These are phyloP conservation scores for Cronartium quercuum DNA, from an alignment of 1,284 basidiomycete genomes.

Conservation along the genomic window DNA sequence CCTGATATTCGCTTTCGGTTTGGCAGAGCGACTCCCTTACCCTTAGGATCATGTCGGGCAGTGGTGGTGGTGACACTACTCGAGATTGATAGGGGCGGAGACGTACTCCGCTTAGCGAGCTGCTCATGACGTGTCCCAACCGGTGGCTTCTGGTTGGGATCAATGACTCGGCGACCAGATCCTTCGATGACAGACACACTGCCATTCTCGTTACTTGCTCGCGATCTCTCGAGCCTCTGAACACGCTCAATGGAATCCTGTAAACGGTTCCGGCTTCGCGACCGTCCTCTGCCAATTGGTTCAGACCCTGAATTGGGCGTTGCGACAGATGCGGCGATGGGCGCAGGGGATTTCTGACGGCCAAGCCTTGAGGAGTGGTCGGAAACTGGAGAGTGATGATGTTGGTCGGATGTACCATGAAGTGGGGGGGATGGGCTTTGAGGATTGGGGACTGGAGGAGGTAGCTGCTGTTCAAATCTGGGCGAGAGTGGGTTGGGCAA, in stretches of 20 bases:
- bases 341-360: neutral
- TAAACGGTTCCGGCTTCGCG: neutral
- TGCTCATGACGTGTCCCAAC: neutral
- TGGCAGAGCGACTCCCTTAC: neutral
- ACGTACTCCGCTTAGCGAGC: neutral
- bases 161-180: neutral
- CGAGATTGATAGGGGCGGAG: neutral
- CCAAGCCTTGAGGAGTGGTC: neutral
- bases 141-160: neutral
- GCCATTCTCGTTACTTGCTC: neutral
- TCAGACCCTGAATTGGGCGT: neutral
- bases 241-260: neutral
- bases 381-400: neutral
- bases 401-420: too few species aligned
- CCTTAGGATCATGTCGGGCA: neutral
- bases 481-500: slow-evolving; percentile 32
- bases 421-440: neutral
- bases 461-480: neutral
- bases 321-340: neutral
- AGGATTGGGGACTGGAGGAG: neutral
- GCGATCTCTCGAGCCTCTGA: neutral
- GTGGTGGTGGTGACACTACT: neutral
- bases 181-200: neutral
- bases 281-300: neutral
- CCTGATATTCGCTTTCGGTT: neutral